Conservation (phyloP, 257 asterid genomes). For the Nicotiana tabacum region DNA sequence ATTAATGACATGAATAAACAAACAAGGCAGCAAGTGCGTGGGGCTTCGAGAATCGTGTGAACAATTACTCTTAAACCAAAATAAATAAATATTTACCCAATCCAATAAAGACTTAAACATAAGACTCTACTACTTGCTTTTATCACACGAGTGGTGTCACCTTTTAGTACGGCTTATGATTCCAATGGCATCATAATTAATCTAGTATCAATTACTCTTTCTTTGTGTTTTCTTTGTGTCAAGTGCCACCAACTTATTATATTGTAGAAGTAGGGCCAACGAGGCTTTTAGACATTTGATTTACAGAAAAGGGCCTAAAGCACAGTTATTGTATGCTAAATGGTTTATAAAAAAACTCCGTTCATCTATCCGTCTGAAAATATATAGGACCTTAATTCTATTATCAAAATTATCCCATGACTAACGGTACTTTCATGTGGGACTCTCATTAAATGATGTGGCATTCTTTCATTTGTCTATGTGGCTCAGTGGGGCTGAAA, state of each 20-base stretch:
- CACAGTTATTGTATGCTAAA: no score
- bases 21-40: constrained; percentile 10
- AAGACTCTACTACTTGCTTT: not conserved
- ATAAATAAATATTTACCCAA: not conserved
- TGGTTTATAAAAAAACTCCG: no score
- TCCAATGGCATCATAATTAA: not conserved
- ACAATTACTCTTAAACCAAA: not conserved
- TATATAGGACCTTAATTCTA: no score
- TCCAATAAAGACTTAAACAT: not conserved
- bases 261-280: not conserved
- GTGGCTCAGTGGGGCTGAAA: no score
- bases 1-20: not conserved
- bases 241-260: not conserved
- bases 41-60: constrained; percentile 14
- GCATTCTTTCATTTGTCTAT: no score
- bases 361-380: no score
- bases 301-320: no score
- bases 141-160: constrained; percentile 1
- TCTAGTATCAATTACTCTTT: not conserved
- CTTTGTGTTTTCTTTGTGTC: not conserved
- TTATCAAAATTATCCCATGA: no score
- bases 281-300: not conserved
- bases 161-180: not conserved
- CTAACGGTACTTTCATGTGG: no score
- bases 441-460: no score